phyloP scores from a whole-genome alignment of 495 filamentous ascomycete species.

The Penicillium silybi region DNA sequence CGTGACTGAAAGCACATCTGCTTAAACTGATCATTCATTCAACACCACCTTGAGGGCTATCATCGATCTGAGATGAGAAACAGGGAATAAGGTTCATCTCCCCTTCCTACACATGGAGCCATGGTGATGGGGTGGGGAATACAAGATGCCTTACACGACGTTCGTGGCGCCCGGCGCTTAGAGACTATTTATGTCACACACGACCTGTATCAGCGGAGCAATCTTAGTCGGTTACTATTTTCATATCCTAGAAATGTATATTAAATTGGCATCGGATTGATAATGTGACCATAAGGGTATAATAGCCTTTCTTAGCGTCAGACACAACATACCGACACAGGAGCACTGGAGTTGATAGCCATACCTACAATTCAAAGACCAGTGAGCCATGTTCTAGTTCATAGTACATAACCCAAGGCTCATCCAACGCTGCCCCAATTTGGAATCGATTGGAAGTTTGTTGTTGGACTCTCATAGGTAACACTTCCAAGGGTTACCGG shows the following conservation, averaged over 20 bases:
- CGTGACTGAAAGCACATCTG: too few species aligned
- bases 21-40: neutral
- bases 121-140: neutral
- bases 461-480: neutral
- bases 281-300: neutral
- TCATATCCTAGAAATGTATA: neutral
- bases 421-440: neutral
- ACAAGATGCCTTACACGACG: neutral
- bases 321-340: neutral
- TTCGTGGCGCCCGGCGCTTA: slow-evolving; percentile 23
- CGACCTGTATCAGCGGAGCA: slow-evolving; percentile 9
- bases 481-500: slow-evolving; percentile 2
- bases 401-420: neutral
- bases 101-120: neutral
- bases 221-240: neutral
- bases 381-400: neutral
- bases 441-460: neutral
- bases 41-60: neutral
- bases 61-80: neutral
- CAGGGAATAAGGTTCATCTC: neutral
- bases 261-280: neutral
- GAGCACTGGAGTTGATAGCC: neutral
- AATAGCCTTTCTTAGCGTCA: neutral
- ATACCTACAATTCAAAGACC: neutral
- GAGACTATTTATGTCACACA: slow-evolving; percentile 20